Evolutionary conservation across 2,329 filamentous ascomycete species (phyloP).

Genomic region (Pestalotiopsis sp.): DNA sequence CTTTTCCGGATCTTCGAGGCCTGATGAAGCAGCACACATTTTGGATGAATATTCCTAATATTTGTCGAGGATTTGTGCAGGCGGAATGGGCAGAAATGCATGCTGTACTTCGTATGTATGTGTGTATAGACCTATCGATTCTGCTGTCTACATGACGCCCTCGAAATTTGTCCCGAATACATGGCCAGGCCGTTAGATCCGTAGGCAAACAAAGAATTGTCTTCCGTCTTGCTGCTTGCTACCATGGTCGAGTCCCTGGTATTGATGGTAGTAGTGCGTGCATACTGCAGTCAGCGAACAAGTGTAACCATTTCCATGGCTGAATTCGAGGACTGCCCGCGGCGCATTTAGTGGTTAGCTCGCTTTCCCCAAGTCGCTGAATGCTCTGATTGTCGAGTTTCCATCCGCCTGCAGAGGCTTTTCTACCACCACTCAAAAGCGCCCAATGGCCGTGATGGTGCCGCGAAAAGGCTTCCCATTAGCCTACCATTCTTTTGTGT

Average conservation of each 20-base stretch:
- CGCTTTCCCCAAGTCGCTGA: not conserved
- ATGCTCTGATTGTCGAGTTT: not conserved
- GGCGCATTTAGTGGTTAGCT: not conserved
- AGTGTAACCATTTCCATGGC: not conserved
- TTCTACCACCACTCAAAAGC: not conserved
- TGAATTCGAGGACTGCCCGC: too few species aligned
- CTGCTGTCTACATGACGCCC: too few species aligned
- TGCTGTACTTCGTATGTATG: too few species aligned
- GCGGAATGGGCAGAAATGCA: too few species aligned
- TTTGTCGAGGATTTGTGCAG: too few species aligned
- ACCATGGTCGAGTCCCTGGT: too few species aligned
- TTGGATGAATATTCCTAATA: too few species aligned
- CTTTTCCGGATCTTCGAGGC: not conserved
- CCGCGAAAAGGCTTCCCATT: not conserved
- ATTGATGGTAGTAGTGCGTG: not conserved
- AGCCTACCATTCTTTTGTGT: not conserved
- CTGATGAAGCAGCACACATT: too few species aligned
- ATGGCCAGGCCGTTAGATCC: not conserved
- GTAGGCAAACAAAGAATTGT: too few species aligned
- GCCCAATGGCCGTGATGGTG: not conserved
- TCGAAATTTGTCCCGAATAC: too few species aligned
- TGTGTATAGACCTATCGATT: too few species aligned
- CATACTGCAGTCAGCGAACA: slow-evolving; percentile 3
- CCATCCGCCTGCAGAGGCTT: slow-evolving; percentile 1
- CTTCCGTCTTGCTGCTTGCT: too few species aligned